Conservation (phyloP, 345 rosid genomes). For the Eucalyptus pauciflora region DNA sequence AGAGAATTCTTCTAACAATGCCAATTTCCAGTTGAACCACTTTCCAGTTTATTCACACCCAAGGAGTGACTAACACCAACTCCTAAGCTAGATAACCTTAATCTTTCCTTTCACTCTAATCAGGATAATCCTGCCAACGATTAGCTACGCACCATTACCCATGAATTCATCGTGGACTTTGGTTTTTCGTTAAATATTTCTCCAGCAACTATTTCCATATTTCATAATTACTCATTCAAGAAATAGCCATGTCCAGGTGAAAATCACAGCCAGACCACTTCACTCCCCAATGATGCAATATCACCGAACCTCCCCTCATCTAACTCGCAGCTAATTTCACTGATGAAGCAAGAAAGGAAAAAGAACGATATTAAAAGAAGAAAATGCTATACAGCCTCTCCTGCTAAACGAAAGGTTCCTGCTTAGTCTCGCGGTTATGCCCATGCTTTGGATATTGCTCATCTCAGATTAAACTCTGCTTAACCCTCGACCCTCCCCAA, state of each 20-base stretch:
- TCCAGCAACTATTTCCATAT: not conserved
- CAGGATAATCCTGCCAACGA: not conserved
- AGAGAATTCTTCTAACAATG: not conserved
- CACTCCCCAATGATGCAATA: not conserved
- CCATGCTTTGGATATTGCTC: not conserved
- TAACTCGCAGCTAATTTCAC: not conserved
- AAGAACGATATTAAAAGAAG: not conserved
- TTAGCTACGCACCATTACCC: not conserved
- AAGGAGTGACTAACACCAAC: not conserved
- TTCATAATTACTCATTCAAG: not conserved
- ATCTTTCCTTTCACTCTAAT: not conserved
- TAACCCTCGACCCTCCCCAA: not conserved
- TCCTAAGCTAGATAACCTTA: not conserved
- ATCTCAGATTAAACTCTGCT: not conserved
- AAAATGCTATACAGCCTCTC: constrained; percentile 11
- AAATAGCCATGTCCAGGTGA: not conserved
- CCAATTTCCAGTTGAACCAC: not conserved
- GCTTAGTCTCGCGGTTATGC: not conserved
- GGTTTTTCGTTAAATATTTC: not conserved
- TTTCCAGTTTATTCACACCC: not conserved
- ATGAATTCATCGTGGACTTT: not conserved
- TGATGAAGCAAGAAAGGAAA: not conserved
- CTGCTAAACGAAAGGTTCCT: not conserved
- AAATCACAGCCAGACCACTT: not conserved
- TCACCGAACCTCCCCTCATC: not conserved